Base-by-base conservation (phyloP, 495 filamentous ascomycete species). In the Lasiosphaeria hispida region DNA sequence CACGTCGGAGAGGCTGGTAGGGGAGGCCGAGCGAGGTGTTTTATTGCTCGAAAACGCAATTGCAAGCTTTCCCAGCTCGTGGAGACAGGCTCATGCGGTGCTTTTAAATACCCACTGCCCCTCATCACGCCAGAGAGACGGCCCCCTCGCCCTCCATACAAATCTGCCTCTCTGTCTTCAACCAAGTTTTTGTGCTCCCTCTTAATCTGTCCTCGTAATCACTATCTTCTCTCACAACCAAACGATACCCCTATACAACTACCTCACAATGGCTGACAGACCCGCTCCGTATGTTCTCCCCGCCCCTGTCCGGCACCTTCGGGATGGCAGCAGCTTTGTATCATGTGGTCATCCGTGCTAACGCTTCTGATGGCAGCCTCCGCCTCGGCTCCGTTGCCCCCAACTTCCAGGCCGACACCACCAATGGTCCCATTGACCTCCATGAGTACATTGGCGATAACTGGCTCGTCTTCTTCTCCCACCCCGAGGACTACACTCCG, bases 381-480 rank as follows among this genome's bases (percentile, higher is more conserved):
- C 94, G 93, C 67, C 85, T 98, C 68, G 93, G 93, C 73, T 86
- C 83, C 67, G 83, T 82, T 72, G 93, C 93, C 73, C 93, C 93
- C 63, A 88, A 96, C 83, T 97, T 97, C 83, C 73, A 94, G 69
- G 89, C 93, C 60, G 89, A 94, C 53, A 96, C 93, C 71, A 96
- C 93, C 69, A 84, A 80, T 54, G 94, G 94, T 60, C 85, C 84
- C 53, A 97, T 98, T 75, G 87, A 95, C 78, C 96, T 97, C 83
- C 95, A 98, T 77, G 85, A 97, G 69, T 98, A 89, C 78, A 89
- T 97, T 65, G 95, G 91, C 70, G 82, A 93, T 80, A 89, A 83
- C 63, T 98, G 94, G 94, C 87, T 90, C 59, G 83, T 98, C 63
- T 85, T 97, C 71, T 98, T 97, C 86, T 96, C 92, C 35, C 94